Percentiles rank a stretch among this genome's conserved stretches.
Evolutionary conservation across 306 rosid species (phyloP).

Genomic region (Notholithocarpus densiflorus): DNA sequence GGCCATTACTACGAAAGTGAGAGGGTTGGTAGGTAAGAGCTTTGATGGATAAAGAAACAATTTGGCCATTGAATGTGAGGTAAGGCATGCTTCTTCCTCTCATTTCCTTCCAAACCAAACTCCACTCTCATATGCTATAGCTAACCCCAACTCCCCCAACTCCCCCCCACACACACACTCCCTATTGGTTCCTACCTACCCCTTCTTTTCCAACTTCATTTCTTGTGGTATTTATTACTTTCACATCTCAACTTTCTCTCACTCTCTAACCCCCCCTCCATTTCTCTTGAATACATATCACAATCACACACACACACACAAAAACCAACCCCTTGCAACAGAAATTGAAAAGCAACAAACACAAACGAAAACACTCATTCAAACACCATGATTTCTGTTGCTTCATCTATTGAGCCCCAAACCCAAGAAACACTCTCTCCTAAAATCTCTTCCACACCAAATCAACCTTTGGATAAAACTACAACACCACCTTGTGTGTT

Average conservation of each 20-base stretch:
- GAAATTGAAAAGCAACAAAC: neutral
- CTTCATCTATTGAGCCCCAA: constrained; percentile 47
- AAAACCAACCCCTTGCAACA: neutral
- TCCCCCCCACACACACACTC: constrained; percentile 13
- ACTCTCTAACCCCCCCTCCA: neutral
- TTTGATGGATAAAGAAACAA: too few species aligned
- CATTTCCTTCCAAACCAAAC: neutral
- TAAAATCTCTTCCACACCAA: neutral
- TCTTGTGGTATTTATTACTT: constrained; percentile 8
- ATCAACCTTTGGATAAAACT: neutral
- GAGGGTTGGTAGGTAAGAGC: neutral
- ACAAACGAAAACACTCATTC: neutral
- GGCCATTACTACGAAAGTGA: neutral
- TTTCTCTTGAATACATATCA: neutral
- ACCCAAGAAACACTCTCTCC: constrained; percentile 19
- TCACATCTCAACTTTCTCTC: neutral
- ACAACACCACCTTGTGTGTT: constrained; percentile 26
- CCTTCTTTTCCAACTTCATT: neutral
- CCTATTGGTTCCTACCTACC: constrained; percentile 11
- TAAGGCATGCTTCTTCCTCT: constrained; percentile 7
- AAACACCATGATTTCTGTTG: constrained; percentile 42
- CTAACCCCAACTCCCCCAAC: constrained; percentile 25
- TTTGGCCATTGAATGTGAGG: constrained; percentile 21
- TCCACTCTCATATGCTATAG: constrained; percentile 15
- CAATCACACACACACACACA: neutral